Evolutionary conservation across 345 rosid genomes (phyloP).

Genomic region (Eucalyptus rudis): DNA sequence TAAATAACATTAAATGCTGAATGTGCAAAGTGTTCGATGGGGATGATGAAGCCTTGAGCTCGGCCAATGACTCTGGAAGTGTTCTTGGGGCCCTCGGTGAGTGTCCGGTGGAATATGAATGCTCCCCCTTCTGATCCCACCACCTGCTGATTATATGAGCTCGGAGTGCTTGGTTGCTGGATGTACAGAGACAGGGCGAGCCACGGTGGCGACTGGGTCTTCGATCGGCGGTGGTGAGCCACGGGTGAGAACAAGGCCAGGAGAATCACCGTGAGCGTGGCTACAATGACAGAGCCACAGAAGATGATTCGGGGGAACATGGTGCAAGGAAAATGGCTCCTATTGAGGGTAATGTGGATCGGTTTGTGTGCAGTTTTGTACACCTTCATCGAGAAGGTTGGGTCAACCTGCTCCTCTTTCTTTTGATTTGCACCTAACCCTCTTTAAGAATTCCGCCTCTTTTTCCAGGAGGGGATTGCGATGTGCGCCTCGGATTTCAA

Average conservation of each 20-base stretch:
- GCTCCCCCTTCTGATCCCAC: constrained; percentile 17
- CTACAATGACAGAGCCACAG: neutral
- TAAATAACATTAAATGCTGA: constrained; percentile 64
- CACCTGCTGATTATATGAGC: neutral
- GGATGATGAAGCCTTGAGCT: constrained; percentile 77
- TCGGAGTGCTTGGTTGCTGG: constrained; percentile 29
- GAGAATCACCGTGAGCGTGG: neutral
- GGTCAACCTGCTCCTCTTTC: constrained; percentile 14
- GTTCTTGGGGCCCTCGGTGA: constrained; percentile 63
- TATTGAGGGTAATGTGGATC: neutral
- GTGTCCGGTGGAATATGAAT: constrained; percentile 40
- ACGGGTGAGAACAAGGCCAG: constrained; percentile 46
- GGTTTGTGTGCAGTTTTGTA: neutral
- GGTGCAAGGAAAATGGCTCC: neutral
- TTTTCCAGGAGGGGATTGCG: neutral
- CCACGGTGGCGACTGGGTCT: constrained; percentile 16
- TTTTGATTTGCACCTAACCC: constrained; percentile 12
- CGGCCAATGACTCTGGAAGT: constrained; percentile 57
- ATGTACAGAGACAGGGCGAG: constrained; percentile 60
- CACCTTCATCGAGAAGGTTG: neutral
- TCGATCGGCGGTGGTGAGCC: constrained; percentile 8
- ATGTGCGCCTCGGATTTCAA: neutral
- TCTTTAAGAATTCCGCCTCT: neutral
- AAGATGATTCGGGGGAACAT: constrained; percentile 51
- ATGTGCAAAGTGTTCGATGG: constrained; percentile 38